Percentiles rank a stretch among this genome's conserved stretches.
These are phyloP conservation scores for Amanita rubescens DNA, from an alignment of 768 basidiomycete species.

Conservation along the genomic window DNA sequence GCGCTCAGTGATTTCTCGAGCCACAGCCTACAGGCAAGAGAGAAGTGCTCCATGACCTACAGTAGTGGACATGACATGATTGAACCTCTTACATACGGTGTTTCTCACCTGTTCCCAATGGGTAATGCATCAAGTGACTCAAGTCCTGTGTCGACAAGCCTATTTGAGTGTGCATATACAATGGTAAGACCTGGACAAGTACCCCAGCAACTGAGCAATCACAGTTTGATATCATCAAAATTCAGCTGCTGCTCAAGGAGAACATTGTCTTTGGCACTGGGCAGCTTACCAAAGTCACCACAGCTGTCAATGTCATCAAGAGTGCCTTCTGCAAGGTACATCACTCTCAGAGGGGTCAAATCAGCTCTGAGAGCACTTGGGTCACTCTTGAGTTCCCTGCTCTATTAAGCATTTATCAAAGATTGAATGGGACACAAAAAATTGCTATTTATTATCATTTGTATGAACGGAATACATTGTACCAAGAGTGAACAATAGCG, in stretches of 20 bases:
- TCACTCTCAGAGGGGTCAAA: too few relatives aligned
- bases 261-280: constrained; percentile 56
- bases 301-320: too few relatives aligned
- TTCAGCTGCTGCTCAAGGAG: constrained; percentile 53
- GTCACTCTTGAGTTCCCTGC: too few relatives aligned
- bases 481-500: too few relatives aligned
- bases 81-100: too few relatives aligned
- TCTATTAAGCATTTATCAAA: too few relatives aligned
- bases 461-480: too few relatives aligned
- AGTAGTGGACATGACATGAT: not conserved
- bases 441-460: too few relatives aligned
- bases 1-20: constrained; percentile 65
- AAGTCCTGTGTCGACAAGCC: constrained; percentile 51
- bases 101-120: constrained; percentile 53
- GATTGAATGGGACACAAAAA: too few relatives aligned
- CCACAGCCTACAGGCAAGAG: constrained; percentile 81
- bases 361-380: too few relatives aligned
- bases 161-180: constrained; percentile 64
- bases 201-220: constrained; percentile 81
- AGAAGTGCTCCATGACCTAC: constrained; percentile 82
- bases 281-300: too few relatives aligned
- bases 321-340: too few relatives aligned
- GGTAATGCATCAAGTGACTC: constrained; percentile 63
- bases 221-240: constrained; percentile 69
- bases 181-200: constrained; percentile 75